Evolutionary conservation across 2,329 filamentous ascomycete genomes (phyloP), one percentile per base, ranked within the genome.

Genomic region (Neonectria coccinea): DNA sequence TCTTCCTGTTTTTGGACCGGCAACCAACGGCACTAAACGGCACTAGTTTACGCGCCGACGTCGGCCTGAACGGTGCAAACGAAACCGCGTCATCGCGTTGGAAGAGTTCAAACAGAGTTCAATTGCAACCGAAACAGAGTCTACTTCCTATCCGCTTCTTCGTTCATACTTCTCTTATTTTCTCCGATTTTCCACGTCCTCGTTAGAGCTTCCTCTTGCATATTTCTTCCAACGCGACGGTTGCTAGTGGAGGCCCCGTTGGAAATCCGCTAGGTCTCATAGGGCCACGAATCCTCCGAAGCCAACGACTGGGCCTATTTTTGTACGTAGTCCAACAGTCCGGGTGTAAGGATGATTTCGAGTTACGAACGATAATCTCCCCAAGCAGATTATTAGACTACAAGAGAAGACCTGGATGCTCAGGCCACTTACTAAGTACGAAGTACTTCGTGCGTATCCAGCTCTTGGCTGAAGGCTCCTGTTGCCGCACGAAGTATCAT

Each of bases 241-340:
- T 20, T 39, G 14, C 14, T 2, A 14, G 70, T 71, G 69, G 69
- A 39, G 61, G 44, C 41, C 36, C 25, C 20, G 47, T 72, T 71
- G 22, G 54, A 70, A 73, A 73, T 73, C 53, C 44, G 52, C 25
- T 22, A 29, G 47, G 65, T 67, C 59, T 66, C 50, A 73, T 71
- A 73, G 71, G 71, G 50, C 68, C 64, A 67, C 64, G 14, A 68
- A 63, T 65, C 55, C 50, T 60, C 64, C 62, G 50, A 62, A 53
- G 59, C 67, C 67, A 59, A 53, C 33, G 29, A 12, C 51, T 25
- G 25, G 22, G 45, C 22, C 36, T 12, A 29, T 55, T 50, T 44
- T 10, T 27, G 48, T 9, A 53, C 25, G 18, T 33, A 22, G 8
- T 16, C 4, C 39, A 42, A 18, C 56, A 50, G 44, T 25, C 16